These are phyloP conservation scores for Smithsoniella earleae DNA, from an alignment of 163 green algal species.

Conservation along the genomic window DNA sequence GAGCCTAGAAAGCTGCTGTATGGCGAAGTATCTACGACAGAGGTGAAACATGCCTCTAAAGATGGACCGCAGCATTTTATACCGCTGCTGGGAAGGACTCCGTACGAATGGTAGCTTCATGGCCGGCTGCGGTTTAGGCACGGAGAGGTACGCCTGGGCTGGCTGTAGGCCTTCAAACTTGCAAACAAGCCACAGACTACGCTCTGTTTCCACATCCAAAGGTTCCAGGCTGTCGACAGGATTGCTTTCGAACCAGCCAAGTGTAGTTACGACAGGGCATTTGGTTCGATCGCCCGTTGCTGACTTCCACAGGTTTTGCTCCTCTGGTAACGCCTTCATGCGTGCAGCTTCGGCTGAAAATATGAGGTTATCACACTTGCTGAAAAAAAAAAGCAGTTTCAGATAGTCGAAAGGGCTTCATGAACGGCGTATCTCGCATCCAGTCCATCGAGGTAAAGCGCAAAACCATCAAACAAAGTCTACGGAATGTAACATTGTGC, in stretches of 20 bases:
- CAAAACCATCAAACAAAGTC: not conserved
- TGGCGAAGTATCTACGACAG: too few relatives aligned
- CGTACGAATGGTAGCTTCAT: not conserved
- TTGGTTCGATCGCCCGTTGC: not conserved
- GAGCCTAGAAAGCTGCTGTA: too few relatives aligned
- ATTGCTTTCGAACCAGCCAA: slow-evolving; percentile 19
- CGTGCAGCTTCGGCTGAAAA: not conserved
- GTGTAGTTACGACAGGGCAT: not conserved
- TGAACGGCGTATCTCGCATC: not conserved
- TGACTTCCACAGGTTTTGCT: slow-evolving; percentile 3
- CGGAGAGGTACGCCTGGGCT: slow-evolving; percentile 21
- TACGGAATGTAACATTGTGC: too few relatives aligned
- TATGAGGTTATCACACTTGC: not conserved
- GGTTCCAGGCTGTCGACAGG: not conserved
- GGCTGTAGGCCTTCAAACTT: slow-evolving; percentile 25
- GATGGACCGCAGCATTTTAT: slow-evolving; percentile 13
- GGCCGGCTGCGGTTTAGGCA: not conserved
- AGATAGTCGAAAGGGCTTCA: not conserved
- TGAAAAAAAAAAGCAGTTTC: not conserved
- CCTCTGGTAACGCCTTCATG: slow-evolving; percentile 8
- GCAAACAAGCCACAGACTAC: slow-evolving; percentile 23
- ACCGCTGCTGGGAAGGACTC: not conserved
- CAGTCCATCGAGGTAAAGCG: not conserved
- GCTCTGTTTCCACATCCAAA: not conserved
- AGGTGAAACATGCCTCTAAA: too few relatives aligned